Evolutionary conservation across 805 yeast genomes (phyloP), one percentile per base, ranked within the genome.

Genomic region (Komagataella phaffii): DNA sequence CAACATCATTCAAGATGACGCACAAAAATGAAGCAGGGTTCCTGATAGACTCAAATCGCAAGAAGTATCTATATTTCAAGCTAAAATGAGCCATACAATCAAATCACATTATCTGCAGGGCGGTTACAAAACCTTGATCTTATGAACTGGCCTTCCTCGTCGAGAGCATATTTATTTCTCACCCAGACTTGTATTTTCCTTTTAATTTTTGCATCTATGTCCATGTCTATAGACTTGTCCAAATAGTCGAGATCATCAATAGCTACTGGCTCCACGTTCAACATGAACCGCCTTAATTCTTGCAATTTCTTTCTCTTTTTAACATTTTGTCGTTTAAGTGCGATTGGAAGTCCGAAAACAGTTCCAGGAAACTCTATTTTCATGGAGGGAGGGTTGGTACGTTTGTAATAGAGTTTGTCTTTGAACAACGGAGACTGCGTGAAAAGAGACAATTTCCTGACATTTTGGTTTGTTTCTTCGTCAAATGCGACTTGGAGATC

Each of bases 31-130:
- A 30, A 0, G 60, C 64, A 46, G 75, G 71, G 5, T 71, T 75
- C 53, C 53, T 77, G 14, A 54, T 76, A 43, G 79, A 74, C 54
- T 55, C 60, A 7, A 58, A 69, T 23, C 69, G 61, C 49, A 71
- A 67, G 54, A 65, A 69, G 50, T 75, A 73, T 56, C 55, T 63
- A 24, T 65, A 73, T 14, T 60, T 74, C 44, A 64, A 63, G 47
- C 45, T 54, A 3, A 52, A 48, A 19, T 18, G 50, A 2, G 54
- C 17, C 1, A 58, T 40, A 19, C 18, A 21, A 3, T 10, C 17
- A 43, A 46, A 1, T 19, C 2, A 10, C 46, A 19, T 10, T 45
- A n/a, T 17, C 19, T n/a, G 40, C 40, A 30, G 40, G 10, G 6
- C 40, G 40, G 12, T 30, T 14, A 30, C 40, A 30, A 30, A 30